Evolutionary conservation across 2,329 filamentous ascomycete genomes (phyloP).

Genomic region (Alternaria brassicae): DNA sequence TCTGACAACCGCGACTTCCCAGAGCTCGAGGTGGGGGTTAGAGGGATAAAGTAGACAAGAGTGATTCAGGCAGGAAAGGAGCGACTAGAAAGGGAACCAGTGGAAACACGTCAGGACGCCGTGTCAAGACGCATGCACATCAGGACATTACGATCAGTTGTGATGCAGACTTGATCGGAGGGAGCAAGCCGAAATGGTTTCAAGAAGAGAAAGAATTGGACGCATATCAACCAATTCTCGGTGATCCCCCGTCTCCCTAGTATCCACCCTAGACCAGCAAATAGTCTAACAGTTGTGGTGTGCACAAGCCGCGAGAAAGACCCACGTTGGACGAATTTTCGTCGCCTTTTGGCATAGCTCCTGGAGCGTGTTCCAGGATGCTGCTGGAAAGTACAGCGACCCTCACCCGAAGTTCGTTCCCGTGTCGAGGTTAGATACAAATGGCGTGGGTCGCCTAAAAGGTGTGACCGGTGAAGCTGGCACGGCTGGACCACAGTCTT

Average conservation of each 20-base stretch:
- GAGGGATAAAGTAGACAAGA: background rate
- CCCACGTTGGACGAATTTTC: constrained; percentile 10
- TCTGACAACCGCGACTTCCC: background rate
- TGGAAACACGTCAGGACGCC: background rate
- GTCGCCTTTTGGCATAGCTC: constrained; percentile 4
- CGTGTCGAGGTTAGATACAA: constrained; percentile 5
- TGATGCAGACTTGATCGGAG: background rate
- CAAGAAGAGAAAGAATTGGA: constrained; percentile 6
- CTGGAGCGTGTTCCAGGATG: constrained; percentile 7
- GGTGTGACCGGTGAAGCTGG: constrained; percentile 3
- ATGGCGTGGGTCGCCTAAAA: constrained; percentile 9
- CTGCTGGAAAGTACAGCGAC: constrained; percentile 8
- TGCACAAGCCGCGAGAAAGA: constrained; percentile 1
- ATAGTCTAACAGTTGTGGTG: constrained; percentile 7
- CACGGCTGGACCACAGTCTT: constrained; percentile 7
- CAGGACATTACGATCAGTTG: background rate
- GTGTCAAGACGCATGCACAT: background rate
- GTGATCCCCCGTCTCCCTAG: constrained; percentile 7
- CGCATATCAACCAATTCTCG: constrained; percentile 4
- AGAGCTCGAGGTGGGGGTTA: background rate
- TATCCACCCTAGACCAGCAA: constrained; percentile 3
- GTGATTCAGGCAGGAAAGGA: background rate
- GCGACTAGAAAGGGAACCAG: background rate
- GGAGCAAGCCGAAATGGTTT: background rate
- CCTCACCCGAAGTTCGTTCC: constrained; percentile 4